These are phyloP conservation scores for Rubroshorea leprosula DNA, from an alignment of 345 rosid species.

Conservation along the genomic window DNA sequence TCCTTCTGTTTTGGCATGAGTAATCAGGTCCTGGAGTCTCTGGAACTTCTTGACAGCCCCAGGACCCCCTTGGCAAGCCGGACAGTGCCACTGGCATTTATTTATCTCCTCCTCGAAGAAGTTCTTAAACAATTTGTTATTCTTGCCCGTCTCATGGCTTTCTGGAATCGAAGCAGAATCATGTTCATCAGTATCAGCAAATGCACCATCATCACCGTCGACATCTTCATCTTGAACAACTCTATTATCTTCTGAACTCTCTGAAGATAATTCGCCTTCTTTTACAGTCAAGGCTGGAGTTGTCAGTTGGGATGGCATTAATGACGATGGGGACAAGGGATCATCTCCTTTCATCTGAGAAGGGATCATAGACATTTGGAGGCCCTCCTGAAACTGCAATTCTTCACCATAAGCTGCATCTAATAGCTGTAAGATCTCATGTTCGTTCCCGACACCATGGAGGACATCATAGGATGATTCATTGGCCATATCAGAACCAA, in stretches of 20 bases:
- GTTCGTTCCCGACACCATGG: neutral
- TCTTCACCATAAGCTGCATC: slow-evolving; percentile 6
- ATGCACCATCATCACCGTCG: neutral
- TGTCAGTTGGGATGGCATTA: neutral
- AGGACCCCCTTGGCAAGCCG: slow-evolving; percentile 78
- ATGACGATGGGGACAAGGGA: neutral
- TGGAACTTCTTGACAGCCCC: slow-evolving; percentile 86
- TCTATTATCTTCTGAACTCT: neutral
- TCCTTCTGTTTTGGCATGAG: slow-evolving; percentile 87
- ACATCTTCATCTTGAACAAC: neutral
- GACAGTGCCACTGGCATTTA: slow-evolving; percentile 75
- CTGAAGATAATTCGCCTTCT: neutral
- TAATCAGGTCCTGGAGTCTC: slow-evolving; percentile 66
- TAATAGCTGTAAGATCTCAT: neutral
- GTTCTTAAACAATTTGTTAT: neutral
- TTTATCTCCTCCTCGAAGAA: slow-evolving; percentile 39
- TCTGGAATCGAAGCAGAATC: neutral
- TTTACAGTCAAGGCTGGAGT: neutral
- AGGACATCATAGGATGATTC: neutral
- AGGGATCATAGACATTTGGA: slow-evolving; percentile 1
- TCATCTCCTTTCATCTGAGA: neutral
- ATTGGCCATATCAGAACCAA: neutral
- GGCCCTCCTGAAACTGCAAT: slow-evolving; percentile 12
- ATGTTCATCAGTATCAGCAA: neutral
- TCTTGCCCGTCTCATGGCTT: neutral